Evolutionary conservation across 1,284 basidiomycete species (phyloP).

Genomic region (Neonothopanus nambi): DNA sequence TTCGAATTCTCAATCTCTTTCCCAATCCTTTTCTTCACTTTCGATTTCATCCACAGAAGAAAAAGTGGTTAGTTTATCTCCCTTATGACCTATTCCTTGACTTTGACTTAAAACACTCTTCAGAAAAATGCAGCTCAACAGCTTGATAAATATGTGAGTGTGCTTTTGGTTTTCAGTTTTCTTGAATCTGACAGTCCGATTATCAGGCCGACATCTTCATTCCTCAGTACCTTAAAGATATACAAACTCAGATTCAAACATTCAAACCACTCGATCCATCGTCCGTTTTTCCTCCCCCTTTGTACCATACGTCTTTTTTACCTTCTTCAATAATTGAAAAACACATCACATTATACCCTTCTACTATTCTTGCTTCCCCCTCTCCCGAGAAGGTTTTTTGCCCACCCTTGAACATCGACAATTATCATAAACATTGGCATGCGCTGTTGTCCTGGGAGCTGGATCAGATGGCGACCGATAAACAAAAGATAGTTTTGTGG

Average conservation of each 20-base stretch:
- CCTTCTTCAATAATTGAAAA: slow-evolving; percentile 28
- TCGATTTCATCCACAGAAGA: background rate
- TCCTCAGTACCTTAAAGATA: slow-evolving; percentile 45
- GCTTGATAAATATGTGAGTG: slow-evolving; percentile 41
- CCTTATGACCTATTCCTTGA: background rate
- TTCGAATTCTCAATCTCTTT: slow-evolving; percentile 15
- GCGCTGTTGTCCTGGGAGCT: slow-evolving; percentile 44
- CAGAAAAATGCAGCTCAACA: slow-evolving; percentile 23
- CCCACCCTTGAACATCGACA: slow-evolving; percentile 28
- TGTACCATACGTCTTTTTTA: slow-evolving; percentile 33
- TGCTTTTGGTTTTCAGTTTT: background rate
- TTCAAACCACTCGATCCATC: slow-evolving; percentile 40
- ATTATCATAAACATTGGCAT: slow-evolving; percentile 41
- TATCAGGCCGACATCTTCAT: slow-evolving; percentile 43
- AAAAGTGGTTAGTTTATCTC: background rate
- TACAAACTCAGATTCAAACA: slow-evolving; percentile 43
- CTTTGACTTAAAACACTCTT: background rate
- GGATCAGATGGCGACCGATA: slow-evolving; percentile 36
- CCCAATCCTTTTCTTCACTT: background rate
- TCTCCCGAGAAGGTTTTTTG: slow-evolving; percentile 20
- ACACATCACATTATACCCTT: slow-evolving; percentile 8
- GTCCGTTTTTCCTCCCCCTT: slow-evolving; percentile 38
- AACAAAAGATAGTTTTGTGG: slow-evolving; percentile 42
- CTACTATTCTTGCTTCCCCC: slow-evolving; percentile 26
- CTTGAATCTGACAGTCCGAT: slow-evolving; percentile 1